Base-by-base conservation (phyloP, 345 rosid species). In the Populus deltoides region DNA sequence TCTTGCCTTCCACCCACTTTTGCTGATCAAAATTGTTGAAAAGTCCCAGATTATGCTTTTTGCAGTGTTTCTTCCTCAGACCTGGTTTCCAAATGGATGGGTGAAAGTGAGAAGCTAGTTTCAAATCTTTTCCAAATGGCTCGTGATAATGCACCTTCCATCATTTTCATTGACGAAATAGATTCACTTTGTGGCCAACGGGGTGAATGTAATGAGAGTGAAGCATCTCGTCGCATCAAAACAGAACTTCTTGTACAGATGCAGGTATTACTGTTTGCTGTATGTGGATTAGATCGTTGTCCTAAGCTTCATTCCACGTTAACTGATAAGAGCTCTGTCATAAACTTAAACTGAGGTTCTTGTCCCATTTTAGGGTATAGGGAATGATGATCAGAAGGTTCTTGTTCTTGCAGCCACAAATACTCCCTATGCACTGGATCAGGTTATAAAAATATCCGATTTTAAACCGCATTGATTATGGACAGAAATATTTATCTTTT, bases 1-100 rank as follows among this genome's bases (percentile, higher is more conserved):
- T 20, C 24, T 12, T 25, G 35, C 45, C 35, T 36, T 4, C 41
- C 22, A 5, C 33, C 25, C 1, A 6, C 53, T 24, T 70, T 43
- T 13, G 16, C 4, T 1, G 55, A 43, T 70, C 31, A 70, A 25
- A 43, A 8, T 41, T 41, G 31, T 13, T 51, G 43, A 70, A 24
- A 47, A 43, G 61, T 25, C 33, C n/a, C 33, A 47, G 27, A n/a
- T 71, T 27, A 39, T 71, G 4, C 45, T 17, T 16, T 43, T 1
- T 66, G 70, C 71, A 94, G 98, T 81, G 90, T 94, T 77, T 94
- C 98, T 82, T 94, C 98, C 22, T 92, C 97, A 22, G 98, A 94
- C 87, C 91, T 94, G 74, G 97, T 94, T 76, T 94, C 97, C 53
- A 94, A 94, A 83, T 94, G 98, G 98, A 94, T 94, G 98, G 98